Conservation (phyloP, 345 rosid genomes). For the Ailanthus altissimus region DNA sequence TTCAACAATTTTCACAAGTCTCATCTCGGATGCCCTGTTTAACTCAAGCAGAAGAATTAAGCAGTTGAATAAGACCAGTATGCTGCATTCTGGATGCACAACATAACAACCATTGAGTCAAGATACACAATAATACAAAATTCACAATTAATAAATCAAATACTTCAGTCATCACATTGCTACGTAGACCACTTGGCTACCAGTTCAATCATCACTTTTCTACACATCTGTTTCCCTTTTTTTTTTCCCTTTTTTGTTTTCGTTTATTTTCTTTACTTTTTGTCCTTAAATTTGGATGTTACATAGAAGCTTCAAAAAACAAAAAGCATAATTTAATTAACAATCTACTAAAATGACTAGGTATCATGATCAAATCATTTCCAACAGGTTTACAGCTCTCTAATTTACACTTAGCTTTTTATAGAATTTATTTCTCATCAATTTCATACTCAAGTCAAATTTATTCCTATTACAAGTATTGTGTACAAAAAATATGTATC, state of each 20-base stretch:
- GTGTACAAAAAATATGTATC: not conserved
- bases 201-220: not conserved
- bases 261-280: not conserved
- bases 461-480: not conserved
- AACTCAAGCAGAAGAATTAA: constrained; percentile 10
- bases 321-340: not conserved
- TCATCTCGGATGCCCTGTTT: not conserved
- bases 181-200: not conserved
- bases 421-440: not conserved
- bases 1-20: not conserved
- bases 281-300: not conserved
- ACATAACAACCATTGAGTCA: not conserved
- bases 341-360: not conserved
- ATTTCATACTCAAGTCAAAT: not conserved
- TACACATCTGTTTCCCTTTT: not conserved
- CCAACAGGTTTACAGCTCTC: not conserved
- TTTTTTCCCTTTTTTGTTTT: not conserved
- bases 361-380: constrained; percentile 4
- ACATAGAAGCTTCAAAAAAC: not conserved
- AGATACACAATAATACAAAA: not conserved
- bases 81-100: constrained; percentile 2
- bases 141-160: not conserved
- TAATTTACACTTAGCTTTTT: not conserved
- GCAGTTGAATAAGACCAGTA: not conserved
- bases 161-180: not conserved